Conservation (phyloP, 2,329 filamentous ascomycete genomes). For the Fusarium dlaminii region DNA sequence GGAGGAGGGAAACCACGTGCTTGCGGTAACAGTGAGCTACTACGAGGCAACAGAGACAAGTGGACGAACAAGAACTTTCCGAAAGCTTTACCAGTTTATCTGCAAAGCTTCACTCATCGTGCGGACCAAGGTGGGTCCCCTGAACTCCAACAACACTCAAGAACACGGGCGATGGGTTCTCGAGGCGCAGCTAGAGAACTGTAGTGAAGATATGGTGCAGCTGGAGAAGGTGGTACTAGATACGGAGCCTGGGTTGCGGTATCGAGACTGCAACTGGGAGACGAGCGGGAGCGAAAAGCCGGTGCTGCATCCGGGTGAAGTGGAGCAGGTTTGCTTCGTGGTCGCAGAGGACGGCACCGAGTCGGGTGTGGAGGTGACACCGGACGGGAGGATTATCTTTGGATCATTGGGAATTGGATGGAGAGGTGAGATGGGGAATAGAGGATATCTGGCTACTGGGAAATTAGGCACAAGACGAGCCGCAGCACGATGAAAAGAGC, state of each 20-base stretch:
- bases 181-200: slow-evolving; percentile 96
- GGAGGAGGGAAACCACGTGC: slow-evolving; percentile 92
- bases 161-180: slow-evolving; percentile 71
- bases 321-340: slow-evolving; percentile 73
- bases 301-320: slow-evolving; percentile 69
- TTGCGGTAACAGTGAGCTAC: slow-evolving; percentile 93
- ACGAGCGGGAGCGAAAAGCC: slow-evolving; percentile 56
- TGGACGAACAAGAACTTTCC: slow-evolving; percentile 82
- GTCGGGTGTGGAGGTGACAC: slow-evolving; percentile 51
- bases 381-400: slow-evolving; percentile 71
- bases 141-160: slow-evolving; percentile 49
- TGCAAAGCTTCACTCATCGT: slow-evolving; percentile 91
- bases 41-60: slow-evolving; percentile 82
- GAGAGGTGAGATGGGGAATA: slow-evolving; percentile 89
- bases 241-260: slow-evolving; percentile 60
- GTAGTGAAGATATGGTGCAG: slow-evolving; percentile 82
- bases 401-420: slow-evolving; percentile 88
- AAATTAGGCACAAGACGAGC: slow-evolving; percentile 69
- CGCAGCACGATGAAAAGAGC: slow-evolving; percentile 38
- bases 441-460: slow-evolving; percentile 86
- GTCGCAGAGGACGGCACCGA: slow-evolving; percentile 57
- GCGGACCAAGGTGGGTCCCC: slow-evolving; percentile 82
- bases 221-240: slow-evolving; percentile 73
- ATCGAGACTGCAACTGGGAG: slow-evolving; percentile 68
- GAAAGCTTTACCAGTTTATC: slow-evolving; percentile 96